Conservation (phyloP, 495 filamentous ascomycete species). For the Penicillium roqueforti region DNA sequence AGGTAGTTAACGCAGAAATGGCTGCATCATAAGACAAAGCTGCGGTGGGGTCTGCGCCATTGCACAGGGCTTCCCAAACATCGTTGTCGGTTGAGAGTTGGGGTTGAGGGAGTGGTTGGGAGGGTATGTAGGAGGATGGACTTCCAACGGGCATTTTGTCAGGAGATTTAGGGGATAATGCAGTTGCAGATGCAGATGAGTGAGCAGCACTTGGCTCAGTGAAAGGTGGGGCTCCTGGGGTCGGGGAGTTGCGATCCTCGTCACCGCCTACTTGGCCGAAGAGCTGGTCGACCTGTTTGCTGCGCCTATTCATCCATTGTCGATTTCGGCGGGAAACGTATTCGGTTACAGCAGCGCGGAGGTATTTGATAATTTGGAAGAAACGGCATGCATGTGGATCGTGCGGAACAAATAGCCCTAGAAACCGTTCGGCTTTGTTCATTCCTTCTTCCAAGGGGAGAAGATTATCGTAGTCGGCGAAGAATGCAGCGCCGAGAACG, state of each 20-base stretch:
- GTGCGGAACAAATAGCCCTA: constrained; percentile 55
- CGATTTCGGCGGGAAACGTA: constrained; percentile 37
- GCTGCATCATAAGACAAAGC: constrained; percentile 38
- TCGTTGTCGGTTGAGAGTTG: constrained; percentile 14
- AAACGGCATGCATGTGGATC: constrained; percentile 64
- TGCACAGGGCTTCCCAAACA: constrained; percentile 36
- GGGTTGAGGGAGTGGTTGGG: constrained; percentile 10
- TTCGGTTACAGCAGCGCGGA: constrained; percentile 51
- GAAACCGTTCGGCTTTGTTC: constrained; percentile 55
- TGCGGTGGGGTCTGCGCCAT: constrained; percentile 23
- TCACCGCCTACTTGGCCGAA: constrained; percentile 34
- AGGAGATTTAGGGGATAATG: constrained; percentile 26
- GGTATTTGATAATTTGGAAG: constrained; percentile 59
- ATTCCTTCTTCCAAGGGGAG: constrained; percentile 52
- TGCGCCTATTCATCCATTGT: constrained; percentile 37
- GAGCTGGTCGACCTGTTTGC: constrained; percentile 38
- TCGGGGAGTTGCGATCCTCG: constrained; percentile 11
- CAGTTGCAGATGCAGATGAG: constrained; percentile 3
- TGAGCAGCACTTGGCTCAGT: constrained; percentile 11
- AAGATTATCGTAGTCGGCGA: constrained; percentile 58
- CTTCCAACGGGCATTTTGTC: constrained; percentile 17
- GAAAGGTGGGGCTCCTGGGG: constrained; percentile 7
- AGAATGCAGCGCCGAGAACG: constrained; percentile 65
- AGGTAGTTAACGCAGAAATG: constrained; percentile 48
- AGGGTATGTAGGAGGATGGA: constrained; percentile 13